Percentiles rank a stretch among this genome's conserved stretches.
Evolutionary conservation across 2,329 filamentous ascomycete genomes (phyloP).

Genomic region (Fusarium phyllophilum): DNA sequence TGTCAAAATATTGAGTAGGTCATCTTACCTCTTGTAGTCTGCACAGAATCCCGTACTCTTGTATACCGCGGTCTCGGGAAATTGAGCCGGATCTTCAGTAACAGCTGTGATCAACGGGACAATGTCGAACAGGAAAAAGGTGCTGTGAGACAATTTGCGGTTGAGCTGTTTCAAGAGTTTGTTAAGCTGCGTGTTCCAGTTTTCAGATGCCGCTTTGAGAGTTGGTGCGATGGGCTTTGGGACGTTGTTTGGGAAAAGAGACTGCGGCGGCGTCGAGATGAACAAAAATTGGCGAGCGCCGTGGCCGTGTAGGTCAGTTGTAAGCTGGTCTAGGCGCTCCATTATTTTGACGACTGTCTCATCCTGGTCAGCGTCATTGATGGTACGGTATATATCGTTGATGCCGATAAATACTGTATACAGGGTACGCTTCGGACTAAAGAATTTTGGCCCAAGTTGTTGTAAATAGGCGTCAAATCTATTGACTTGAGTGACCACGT

Average conservation of each 20-base stretch:
- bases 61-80: neutral
- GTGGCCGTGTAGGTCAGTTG: neutral
- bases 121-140: constrained; percentile 10
- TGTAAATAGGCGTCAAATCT: neutral
- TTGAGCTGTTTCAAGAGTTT: neutral
- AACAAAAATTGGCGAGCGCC: constrained; percentile 14
- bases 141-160: neutral
- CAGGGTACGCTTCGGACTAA: neutral
- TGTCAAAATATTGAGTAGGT: fast-evolving
- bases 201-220: neutral
- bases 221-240: constrained; percentile 3
- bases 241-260: constrained; percentile 9
- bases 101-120: neutral
- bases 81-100: neutral
- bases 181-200: neutral
- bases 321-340: neutral
- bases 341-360: neutral
- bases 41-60: constrained; percentile 5
- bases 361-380: neutral
- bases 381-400: constrained; percentile 24
- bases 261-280: constrained; percentile 12
- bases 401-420: constrained; percentile 17
- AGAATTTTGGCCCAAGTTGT: neutral
- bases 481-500: neutral
- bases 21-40: neutral